These are phyloP conservation scores for Sapria himalayana DNA, from an alignment of 345 rosid genomes.

Conservation along the genomic window DNA sequence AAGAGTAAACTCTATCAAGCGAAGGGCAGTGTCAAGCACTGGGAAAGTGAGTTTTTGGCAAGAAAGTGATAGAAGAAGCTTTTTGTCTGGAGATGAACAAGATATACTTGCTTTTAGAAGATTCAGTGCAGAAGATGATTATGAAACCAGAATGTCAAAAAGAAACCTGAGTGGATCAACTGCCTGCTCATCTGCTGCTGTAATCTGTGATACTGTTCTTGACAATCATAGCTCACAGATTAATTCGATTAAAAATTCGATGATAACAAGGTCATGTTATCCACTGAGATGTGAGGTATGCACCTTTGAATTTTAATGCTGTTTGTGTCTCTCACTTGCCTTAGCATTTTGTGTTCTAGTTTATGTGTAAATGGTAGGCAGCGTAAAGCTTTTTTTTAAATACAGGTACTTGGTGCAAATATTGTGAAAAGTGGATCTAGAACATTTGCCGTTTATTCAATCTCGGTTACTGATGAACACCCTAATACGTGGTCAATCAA, in stretches of 20 bases:
- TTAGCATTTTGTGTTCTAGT: slow-evolving; percentile 6
- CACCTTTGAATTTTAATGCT: slow-evolving; percentile 5
- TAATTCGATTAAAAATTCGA: slow-evolving; percentile 29
- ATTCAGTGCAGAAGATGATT: slow-evolving; percentile 28
- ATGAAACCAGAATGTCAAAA: slow-evolving; percentile 35
- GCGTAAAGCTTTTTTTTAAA: slow-evolving; percentile 13
- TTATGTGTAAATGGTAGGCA: slow-evolving; percentile 4
- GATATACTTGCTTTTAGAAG: slow-evolving; percentile 28
- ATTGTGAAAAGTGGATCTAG: slow-evolving; percentile 77
- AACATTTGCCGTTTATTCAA: slow-evolving; percentile 82
- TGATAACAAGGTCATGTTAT: slow-evolving; percentile 52
- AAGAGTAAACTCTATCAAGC: slow-evolving; percentile 34
- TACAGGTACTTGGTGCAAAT: slow-evolving; percentile 94
- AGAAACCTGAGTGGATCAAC: slow-evolving; percentile 48
- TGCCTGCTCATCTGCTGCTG: slow-evolving; percentile 64
- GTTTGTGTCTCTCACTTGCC: slow-evolving; percentile 2
- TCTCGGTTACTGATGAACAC: slow-evolving; percentile 74
- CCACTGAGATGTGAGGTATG: slow-evolving; percentile 93
- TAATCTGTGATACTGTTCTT: slow-evolving; percentile 17
- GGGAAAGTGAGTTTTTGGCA: slow-evolving; percentile 38
- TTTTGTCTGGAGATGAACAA: slow-evolving; percentile 68
- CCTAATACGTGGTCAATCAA: slow-evolving; percentile 90
- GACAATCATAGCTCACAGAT: slow-evolving; percentile 18
- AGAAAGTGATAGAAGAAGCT: slow-evolving; percentile 64
- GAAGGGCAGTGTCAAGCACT: slow-evolving; percentile 36